Evolutionary conservation across 2,329 filamentous ascomycete genomes (phyloP), one percentile per base, ranked within the genome.

Genomic region (Karstenula rhodostoma): DNA sequence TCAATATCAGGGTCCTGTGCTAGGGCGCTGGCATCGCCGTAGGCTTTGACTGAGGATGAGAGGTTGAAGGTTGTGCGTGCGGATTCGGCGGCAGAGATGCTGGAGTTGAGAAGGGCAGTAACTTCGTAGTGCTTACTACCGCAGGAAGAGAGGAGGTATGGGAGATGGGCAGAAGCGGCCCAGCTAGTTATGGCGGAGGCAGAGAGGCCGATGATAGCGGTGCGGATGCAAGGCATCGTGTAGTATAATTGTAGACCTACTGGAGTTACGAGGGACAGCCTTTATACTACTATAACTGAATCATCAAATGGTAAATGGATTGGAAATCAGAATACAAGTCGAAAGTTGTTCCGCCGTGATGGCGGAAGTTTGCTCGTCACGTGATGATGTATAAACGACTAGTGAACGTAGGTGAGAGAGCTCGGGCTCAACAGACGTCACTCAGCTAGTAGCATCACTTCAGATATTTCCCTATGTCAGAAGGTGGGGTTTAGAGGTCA

Each of bases 171-270:
- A 27, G 69, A 66, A 33, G 77, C 79, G 2, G 85, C 86, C 87
- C 87, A 90, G 0, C 82, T 81, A 4, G 80, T 81, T 32, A 79
- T 79, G 52, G 84, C 82, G 1, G 79, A 78, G 56, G 83, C 76
- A 1, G 85, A 87, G 55, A 89, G 84, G 48, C 86, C 87, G 59
- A 88, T 79, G n/a, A 89, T 78, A 32, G 82, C 87, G 17, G 85
- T 75, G 55, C 84, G 83, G 60, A 87, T 86, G 10, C 81, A 83
- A 40, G 83, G 69, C 81, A 85, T 83, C 54, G 42, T 60, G 59
- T 48, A 33, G 23, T 4, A 0, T 12, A 19, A 1, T 8, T 25
- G 49, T 52, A 4, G 6, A 8, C 12, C 15, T 8, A 15, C 12
- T 46, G 9, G 19, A 3, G 19, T 37, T n/a, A 32, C 22, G 15